These are phyloP conservation scores for Rhizopus delemar DNA, from an alignment of 371 early-diverging fungal species.

Conservation along the genomic window DNA sequence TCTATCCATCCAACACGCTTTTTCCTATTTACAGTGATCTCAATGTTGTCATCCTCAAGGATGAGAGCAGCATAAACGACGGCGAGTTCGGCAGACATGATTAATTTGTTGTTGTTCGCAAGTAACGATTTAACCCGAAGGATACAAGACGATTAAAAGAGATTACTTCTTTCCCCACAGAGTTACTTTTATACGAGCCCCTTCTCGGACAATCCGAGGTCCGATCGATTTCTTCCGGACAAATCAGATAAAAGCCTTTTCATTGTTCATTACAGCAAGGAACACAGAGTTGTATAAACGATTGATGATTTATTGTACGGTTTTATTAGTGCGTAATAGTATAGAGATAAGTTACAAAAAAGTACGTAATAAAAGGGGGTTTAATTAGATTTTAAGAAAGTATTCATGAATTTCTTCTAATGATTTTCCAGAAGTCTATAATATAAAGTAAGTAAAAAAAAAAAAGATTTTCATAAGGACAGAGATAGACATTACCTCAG, in stretches of 20 bases:
- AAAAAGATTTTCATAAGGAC: constrained; percentile 1
- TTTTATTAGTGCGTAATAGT: too few relatives aligned
- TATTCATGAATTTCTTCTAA: constrained; percentile 32
- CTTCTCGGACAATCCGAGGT: too few relatives aligned
- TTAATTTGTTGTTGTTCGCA: constrained; percentile 20
- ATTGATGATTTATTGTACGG: too few relatives aligned
- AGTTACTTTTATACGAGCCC: too few relatives aligned
- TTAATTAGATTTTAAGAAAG: constrained; percentile 25
- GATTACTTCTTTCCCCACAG: constrained; percentile 25
- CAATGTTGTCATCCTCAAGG: constrained; percentile 95
- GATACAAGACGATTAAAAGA: constrained; percentile 41
- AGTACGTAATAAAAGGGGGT: constrained; percentile 27
- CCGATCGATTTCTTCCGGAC: too few relatives aligned
- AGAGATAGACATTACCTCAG: constrained; percentile 38
- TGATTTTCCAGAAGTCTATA: constrained; percentile 31
- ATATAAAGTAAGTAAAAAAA: background rate
- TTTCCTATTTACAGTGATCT: constrained; percentile 83
- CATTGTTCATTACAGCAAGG: too few relatives aligned
- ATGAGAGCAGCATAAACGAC: constrained; percentile 96
- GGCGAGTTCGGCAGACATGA: constrained; percentile 82
- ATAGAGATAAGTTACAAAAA: constrained; percentile 9
- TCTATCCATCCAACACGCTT: background rate
- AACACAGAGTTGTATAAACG: too few relatives aligned
- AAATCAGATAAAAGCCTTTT: too few relatives aligned
- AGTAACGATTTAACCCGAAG: constrained; percentile 43